Evolutionary conservation across 2,329 filamentous ascomycete genomes (phyloP).

Genomic region (Gliomastix tumulicola): DNA sequence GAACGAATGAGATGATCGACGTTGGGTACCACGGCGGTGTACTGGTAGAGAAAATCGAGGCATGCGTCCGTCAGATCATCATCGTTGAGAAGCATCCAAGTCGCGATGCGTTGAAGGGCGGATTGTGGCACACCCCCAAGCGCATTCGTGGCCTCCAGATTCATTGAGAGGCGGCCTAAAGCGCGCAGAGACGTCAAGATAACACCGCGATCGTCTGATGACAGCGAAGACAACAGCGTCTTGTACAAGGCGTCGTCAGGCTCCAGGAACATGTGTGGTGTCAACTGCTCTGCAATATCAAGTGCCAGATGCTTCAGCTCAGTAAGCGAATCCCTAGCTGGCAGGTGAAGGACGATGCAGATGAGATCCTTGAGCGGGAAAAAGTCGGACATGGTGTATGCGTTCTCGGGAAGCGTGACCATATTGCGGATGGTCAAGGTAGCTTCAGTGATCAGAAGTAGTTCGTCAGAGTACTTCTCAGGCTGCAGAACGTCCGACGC

Average conservation of each 20-base stretch:
- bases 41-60: conserved; percentile 93
- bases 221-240: conserved; percentile 58
- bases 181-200: conserved; percentile 76
- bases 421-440: conserved; percentile 88
- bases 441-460: conserved; percentile 79
- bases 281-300: conserved; percentile 86
- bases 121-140: conserved; percentile 62
- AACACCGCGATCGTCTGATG: conserved; percentile 70
- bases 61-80: conserved; percentile 84
- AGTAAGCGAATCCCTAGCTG: conserved; percentile 61
- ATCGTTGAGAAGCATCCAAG: conserved; percentile 76
- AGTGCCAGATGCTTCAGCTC: conserved; percentile 88
- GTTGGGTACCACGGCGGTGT: conserved; percentile 79
- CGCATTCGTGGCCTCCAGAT: conserved; percentile 70
- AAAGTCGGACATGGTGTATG: conserved; percentile 69
- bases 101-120: conserved; percentile 60
- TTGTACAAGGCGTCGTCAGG: conserved; percentile 72
- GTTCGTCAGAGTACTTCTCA: conserved; percentile 59
- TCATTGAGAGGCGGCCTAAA: conserved; percentile 82
- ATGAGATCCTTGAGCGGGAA: conserved; percentile 73
- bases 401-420: conserved; percentile 89
- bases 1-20: conserved; percentile 64
- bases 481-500: conserved; percentile 66
- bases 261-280: conserved; percentile 69
- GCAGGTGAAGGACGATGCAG: conserved; percentile 74